Percentiles rank a stretch among this genome's conserved stretches.
These are phyloP conservation scores for Buxus sempervirens DNA, from an alignment of 164 flowering plant species.

Conservation along the genomic window DNA sequence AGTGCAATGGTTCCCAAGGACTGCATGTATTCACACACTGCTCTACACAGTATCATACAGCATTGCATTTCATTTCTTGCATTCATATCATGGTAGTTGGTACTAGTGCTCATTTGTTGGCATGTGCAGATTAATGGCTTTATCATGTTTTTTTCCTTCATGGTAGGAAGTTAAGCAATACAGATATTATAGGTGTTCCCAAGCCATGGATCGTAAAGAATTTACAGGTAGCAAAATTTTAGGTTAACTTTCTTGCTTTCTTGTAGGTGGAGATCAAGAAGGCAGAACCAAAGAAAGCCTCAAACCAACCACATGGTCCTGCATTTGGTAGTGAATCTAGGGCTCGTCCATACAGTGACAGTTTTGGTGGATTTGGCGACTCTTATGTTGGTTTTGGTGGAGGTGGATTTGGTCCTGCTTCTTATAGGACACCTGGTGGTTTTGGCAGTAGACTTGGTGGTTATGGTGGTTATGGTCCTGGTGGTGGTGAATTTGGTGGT, in stretches of 20 bases:
- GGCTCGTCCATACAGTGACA: slow-evolving; percentile 59
- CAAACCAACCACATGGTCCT: slow-evolving; percentile 61
- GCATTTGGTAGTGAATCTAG: slow-evolving; percentile 78
- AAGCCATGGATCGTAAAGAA: slow-evolving; percentile 20
- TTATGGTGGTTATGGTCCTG: slow-evolving; percentile 49
- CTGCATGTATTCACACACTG: slow-evolving; percentile 6
- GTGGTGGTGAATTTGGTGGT: slow-evolving; percentile 44
- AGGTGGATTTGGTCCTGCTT: slow-evolving; percentile 40
- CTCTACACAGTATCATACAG: slow-evolving; percentile 5
- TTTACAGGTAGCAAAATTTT: slow-evolving; percentile 29
- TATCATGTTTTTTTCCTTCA: slow-evolving; percentile 8
- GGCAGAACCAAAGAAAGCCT: slow-evolving; percentile 98
- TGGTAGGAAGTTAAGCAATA: slow-evolving; percentile 17
- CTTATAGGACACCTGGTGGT: slow-evolving; percentile 55
- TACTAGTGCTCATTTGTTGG: not conserved
- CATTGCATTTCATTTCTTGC: not conserved
- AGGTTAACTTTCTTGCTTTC: slow-evolving; percentile 85
- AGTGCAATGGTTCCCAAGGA: slow-evolving; percentile 11
- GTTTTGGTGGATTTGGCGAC: slow-evolving; percentile 54
- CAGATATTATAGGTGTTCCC: slow-evolving; percentile 20
- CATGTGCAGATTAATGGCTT: not conserved
- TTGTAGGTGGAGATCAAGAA: slow-evolving; percentile 99
- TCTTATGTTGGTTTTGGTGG: slow-evolving; percentile 56
- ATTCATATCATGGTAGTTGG: not conserved
- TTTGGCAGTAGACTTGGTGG: slow-evolving; percentile 59